A percentile compares a stretch with the other conserved stretches of the same genome.
Conservation (phyloP, 495 filamentous ascomycete genomes). For the Copromyces sp. region DNA sequence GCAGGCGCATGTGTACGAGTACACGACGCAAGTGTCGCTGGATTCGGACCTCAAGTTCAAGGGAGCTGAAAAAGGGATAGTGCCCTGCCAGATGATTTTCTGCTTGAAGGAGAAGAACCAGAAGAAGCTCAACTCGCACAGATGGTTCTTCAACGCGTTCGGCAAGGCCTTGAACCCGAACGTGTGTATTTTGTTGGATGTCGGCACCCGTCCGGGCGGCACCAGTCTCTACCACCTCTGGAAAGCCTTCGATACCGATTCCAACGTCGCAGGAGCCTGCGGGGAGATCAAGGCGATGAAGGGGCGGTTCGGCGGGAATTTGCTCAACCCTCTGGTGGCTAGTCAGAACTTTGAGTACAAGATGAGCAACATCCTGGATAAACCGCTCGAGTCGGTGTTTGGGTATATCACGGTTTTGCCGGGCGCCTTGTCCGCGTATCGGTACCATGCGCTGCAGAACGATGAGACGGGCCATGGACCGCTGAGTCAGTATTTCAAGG, state of each 20-base stretch:
- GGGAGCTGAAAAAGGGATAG: conserved; percentile 96
- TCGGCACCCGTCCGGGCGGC: conserved; percentile 79
- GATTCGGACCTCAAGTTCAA: conserved; percentile 96
- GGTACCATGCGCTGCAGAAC: conserved; percentile 95
- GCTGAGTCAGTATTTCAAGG: conserved; percentile 98
- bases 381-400: conserved; percentile 93
- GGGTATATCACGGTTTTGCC: conserved; percentile 97
- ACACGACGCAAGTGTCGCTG: conserved; percentile 94
- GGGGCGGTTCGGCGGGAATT: conserved; percentile 67
- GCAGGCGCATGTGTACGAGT: conserved; percentile 93
- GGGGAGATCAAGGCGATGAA: conserved; percentile 97
- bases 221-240: conserved; percentile 94
- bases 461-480: conserved; percentile 90
- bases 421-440: conserved; percentile 88
- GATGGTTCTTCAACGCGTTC: conserved; percentile 99
- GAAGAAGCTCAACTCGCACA: conserved; percentile 96
- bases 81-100: conserved; percentile 98
- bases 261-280: conserved; percentile 89
- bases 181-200: conserved; percentile 92
- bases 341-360: conserved; percentile 99
- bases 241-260: conserved; percentile 98
- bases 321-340: conserved; percentile 90
- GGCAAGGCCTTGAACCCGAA: conserved; percentile 88
- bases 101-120: conserved; percentile 97
- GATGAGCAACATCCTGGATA: conserved; percentile 98